Evolutionary conservation across 495 filamentous ascomycete species (phyloP).

Genomic region (Chaetomium fimeti): DNA sequence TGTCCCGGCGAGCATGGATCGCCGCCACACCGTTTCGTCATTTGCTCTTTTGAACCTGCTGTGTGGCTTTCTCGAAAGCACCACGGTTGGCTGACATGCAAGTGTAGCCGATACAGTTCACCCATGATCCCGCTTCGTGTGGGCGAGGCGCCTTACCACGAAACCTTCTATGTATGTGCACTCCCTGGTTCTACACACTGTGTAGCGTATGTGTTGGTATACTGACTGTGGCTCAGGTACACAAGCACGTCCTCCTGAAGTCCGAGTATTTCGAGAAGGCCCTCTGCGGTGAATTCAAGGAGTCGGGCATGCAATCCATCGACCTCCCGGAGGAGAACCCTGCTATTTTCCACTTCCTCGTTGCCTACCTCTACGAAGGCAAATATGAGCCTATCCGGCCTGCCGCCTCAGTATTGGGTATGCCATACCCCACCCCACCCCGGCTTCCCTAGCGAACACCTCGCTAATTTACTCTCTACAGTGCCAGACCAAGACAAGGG

Average conservation of each 20-base stretch:
- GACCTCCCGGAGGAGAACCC: constrained; percentile 51
- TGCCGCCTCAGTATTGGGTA: constrained; percentile 39
- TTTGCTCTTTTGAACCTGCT: not conserved
- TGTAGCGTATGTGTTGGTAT: not conserved
- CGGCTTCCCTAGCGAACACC: not conserved
- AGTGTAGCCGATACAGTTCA: constrained; percentile 40
- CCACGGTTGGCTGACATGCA: constrained; percentile 20
- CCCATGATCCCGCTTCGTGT: constrained; percentile 46
- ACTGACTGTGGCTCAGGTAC: constrained; percentile 32
- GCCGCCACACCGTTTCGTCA: not conserved
- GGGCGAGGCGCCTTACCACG: constrained; percentile 35
- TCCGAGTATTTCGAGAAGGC: constrained; percentile 48
- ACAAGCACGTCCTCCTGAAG: constrained; percentile 44
- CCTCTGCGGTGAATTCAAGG: constrained; percentile 44
- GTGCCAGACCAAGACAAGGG: constrained; percentile 43
- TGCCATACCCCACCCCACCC: not conserved
- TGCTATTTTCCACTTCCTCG: constrained; percentile 49
- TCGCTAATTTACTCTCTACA: constrained; percentile 4
- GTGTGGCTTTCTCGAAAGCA: constrained; percentile 10
- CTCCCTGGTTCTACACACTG: not conserved
- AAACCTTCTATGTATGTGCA: constrained; percentile 44
- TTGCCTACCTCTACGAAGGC: constrained; percentile 51
- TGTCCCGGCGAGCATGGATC: not conserved
- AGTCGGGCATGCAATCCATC: constrained; percentile 43
- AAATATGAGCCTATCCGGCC: constrained; percentile 48